Conservation (phyloP, 768 basidiomycete genomes). For the Termitomyces sp. region DNA sequence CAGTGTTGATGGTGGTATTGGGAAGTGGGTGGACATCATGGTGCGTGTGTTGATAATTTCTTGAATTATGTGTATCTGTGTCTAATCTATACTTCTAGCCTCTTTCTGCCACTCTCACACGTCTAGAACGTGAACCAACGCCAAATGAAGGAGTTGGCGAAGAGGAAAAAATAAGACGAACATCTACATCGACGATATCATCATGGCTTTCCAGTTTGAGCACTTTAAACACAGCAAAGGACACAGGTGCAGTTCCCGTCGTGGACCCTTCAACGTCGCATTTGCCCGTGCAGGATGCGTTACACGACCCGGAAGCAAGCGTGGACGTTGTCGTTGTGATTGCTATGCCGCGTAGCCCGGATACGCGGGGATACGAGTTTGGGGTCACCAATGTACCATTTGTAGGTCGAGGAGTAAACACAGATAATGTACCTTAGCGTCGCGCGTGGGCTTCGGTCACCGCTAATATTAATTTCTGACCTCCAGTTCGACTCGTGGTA, state of each 20-base stretch:
- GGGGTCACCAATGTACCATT: constrained; percentile 37
- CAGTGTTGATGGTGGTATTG: background rate
- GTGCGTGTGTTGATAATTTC: constrained; percentile 6
- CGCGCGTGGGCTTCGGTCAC: background rate
- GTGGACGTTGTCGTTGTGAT: constrained; percentile 45
- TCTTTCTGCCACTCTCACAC: constrained; percentile 7
- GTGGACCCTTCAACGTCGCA: background rate
- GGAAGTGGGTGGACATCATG: constrained; percentile 12
- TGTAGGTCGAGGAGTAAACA: background rate
- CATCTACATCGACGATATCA: constrained; percentile 11
- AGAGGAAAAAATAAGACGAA: background rate
- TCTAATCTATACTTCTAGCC: constrained; percentile 13
- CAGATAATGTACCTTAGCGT: background rate
- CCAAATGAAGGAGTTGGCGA: background rate
- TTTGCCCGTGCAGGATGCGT: constrained; percentile 3
- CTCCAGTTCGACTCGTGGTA: background rate
- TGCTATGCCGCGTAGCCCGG: constrained; percentile 39
- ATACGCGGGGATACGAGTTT: constrained; percentile 34
- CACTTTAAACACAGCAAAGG: constrained; percentile 1
- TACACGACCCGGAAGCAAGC: constrained; percentile 21
- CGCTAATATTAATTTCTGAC: background rate
- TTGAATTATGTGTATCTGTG: background rate
- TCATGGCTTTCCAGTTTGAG: constrained; percentile 12
- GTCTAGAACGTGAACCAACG: background rate
- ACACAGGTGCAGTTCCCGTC: background rate